Evolutionary conservation across 768 basidiomycete species (phyloP), one percentile per base, ranked within the genome.

Genomic region (Auricularia sp.): DNA sequence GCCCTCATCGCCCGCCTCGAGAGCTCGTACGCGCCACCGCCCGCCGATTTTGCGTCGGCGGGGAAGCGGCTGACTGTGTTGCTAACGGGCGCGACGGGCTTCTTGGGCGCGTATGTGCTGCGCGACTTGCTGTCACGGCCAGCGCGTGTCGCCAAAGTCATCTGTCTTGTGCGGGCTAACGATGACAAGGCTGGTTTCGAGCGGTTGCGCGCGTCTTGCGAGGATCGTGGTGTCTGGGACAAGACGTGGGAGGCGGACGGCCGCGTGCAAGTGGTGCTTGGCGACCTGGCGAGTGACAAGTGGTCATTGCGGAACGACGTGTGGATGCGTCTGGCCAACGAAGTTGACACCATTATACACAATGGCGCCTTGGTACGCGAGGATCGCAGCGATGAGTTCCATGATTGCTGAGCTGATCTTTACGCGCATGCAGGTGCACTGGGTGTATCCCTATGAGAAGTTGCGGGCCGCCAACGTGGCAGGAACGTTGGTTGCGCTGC

Each of bases 381-480:
- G 4, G 34, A 65, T n/a, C n/a, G n/a, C n/a, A n/a, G n/a, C n/a
- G n/a, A n/a, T n/a, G n/a, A n/a, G n/a, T n/a, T n/a, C n/a, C n/a
- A n/a, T n/a, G n/a, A n/a, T n/a, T n/a, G n/a, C n/a, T 29, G 29
- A 29, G 29, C 29, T 29, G 29, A 29, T 29, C 29, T 29, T 29
- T 29, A 29, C 29, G 29, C 29, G 29, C 29, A 35, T 36, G 33
- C 71, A 94, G 92, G 93, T 98, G 14, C 97, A 99, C 72, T 99
- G 97, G 97, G 92, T 99, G 2, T 99, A 97, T 75, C 94, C 94
- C 0, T 99, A 99, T 76, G 89, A 95, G 73, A 93, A 87, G 73
- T 81, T 99, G 11, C 90, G 95, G 6, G 81, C 88, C 0, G 84
- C 95, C 14, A 99, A 99, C 74, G 97, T 98, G n/a, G 71, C 95